Evolutionary conservation across 1,284 basidiomycete species (phyloP).

Genomic region (Malassezia nana): DNA sequence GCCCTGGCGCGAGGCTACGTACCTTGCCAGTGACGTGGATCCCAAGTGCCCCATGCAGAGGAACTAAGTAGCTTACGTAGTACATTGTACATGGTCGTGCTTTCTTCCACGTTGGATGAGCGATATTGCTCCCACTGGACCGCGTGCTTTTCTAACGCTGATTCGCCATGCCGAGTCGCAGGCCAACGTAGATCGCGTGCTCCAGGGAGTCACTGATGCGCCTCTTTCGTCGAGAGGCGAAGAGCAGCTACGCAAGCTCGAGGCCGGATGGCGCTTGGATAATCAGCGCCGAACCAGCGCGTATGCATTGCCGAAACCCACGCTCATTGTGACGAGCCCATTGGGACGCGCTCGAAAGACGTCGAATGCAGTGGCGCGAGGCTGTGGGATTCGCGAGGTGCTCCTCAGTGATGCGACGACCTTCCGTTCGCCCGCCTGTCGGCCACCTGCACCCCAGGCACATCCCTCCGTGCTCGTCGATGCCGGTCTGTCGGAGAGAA

Average conservation of each 20-base stretch:
- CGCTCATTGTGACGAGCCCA: conserved; percentile 30
- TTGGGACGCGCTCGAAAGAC: conserved; percentile 31
- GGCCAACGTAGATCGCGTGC: conserved; percentile 36
- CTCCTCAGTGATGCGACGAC: background rate
- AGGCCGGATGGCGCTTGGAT: conserved; percentile 9
- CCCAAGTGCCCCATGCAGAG: background rate
- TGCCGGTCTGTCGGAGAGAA: conserved; percentile 9
- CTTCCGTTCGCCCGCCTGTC: background rate
- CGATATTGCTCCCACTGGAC: background rate
- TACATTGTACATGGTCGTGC: background rate
- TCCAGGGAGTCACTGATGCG: conserved; percentile 41
- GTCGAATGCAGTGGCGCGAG: conserved; percentile 22
- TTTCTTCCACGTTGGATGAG: background rate
- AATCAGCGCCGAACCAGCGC: background rate
- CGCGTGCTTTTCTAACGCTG: conserved; percentile 22
- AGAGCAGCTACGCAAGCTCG: conserved; percentile 29
- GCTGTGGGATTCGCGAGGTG: background rate
- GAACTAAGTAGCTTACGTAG: background rate
- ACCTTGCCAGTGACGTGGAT: background rate
- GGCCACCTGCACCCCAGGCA: background rate
- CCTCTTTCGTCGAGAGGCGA: conserved; percentile 29
- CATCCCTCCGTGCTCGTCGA: conserved; percentile 3
- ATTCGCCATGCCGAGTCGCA: conserved; percentile 39
- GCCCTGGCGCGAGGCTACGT: background rate
- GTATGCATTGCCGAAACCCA: conserved; percentile 22